Evolutionary conservation across 805 yeast genomes (phyloP), one percentile per base, ranked within the genome.

Genomic region (Monosporozyma yasuniensis): DNA sequence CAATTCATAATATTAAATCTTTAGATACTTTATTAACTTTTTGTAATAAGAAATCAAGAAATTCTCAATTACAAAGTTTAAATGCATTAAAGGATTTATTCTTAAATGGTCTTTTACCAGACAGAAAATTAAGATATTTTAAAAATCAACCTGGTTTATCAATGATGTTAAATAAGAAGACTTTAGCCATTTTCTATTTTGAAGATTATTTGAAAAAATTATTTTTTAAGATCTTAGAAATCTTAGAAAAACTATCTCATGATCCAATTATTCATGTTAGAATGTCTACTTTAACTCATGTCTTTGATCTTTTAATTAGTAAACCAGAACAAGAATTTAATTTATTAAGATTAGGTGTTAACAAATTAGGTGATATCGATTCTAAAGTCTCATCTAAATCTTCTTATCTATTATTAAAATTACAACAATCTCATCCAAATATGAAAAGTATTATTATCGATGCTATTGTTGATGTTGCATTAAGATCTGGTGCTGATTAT

Each of bases 251-350:
- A 50, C 72, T 91, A 49, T 77, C 87, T n/a, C 95, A 87, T 61
- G 99, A 93, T 65, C 85, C 96, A 12, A 89, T 93, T 57, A 79
- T 83, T 52, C 91, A 86, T 62, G 95, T 91, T 42, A 81, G 95
- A 65, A 76, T 83, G 73, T 86, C 80, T 54, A 80, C 84, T 27
- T 78, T 89, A 32, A 72, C 79, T 39, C 89, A 87, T 61, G 77
- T 90, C 30, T 86, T 89, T 57, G 95, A 86, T 50, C 72, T 93
- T 42, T 71, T 93, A 52, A 81, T 81, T 55, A 74, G 84, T 5
- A 91, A 90, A 66, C 98, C 99, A 3, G 99, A 93, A 71, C 99
- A 93, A 72, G 99, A 93, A 67, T 95, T 83, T 47, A 93, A 93
- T 66, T 72, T 93, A 56, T 74, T 93, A 59, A 78, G 89, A 58